Percentiles rank a stretch among this genome's conserved stretches.
Conservation (phyloP, 2,329 filamentous ascomycete genomes). For the Septoria petroselini region DNA sequence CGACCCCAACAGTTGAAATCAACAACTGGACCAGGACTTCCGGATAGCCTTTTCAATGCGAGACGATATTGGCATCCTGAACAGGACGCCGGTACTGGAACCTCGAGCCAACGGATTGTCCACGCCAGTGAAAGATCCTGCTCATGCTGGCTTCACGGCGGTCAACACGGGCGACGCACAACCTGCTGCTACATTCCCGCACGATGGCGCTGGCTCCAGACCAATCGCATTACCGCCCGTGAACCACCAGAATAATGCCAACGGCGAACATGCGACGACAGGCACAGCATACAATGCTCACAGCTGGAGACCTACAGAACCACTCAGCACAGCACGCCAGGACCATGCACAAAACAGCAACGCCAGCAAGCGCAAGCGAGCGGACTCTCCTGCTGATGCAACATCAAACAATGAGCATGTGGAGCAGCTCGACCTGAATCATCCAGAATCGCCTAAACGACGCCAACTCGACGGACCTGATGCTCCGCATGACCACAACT, state of each 20-base stretch:
- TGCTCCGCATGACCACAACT: neutral
- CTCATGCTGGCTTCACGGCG: slow-evolving; percentile 33
- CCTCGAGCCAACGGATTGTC: slow-evolving; percentile 19
- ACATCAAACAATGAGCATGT: slow-evolving; percentile 9
- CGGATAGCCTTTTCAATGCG: slow-evolving; percentile 27
- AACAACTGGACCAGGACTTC: slow-evolving; percentile 11
- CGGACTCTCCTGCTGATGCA: slow-evolving; percentile 16
- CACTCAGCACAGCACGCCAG: slow-evolving; percentile 3
- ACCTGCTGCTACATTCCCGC: slow-evolving; percentile 20
- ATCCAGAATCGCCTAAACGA: slow-evolving; percentile 27
- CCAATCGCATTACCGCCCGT: slow-evolving; percentile 13
- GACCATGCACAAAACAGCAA: neutral
- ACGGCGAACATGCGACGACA: slow-evolving; percentile 2
- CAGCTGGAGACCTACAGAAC: slow-evolving; percentile 28
- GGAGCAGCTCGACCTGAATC: neutral
- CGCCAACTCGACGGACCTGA: slow-evolving; percentile 12
- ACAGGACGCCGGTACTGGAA: slow-evolving; percentile 22
- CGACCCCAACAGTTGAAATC: slow-evolving; percentile 19
- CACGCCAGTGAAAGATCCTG: slow-evolving; percentile 22
- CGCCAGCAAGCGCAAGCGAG: slow-evolving; percentile 31
- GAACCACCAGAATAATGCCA: slow-evolving; percentile 8
- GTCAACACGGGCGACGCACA: slow-evolving; percentile 33
- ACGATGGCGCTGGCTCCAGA: slow-evolving; percentile 16
- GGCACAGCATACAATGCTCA: slow-evolving; percentile 17
- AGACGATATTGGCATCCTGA: slow-evolving; percentile 21